phyloP scores from a whole-genome alignment of 345 rosid species.

The Populus davidiana region DNA sequence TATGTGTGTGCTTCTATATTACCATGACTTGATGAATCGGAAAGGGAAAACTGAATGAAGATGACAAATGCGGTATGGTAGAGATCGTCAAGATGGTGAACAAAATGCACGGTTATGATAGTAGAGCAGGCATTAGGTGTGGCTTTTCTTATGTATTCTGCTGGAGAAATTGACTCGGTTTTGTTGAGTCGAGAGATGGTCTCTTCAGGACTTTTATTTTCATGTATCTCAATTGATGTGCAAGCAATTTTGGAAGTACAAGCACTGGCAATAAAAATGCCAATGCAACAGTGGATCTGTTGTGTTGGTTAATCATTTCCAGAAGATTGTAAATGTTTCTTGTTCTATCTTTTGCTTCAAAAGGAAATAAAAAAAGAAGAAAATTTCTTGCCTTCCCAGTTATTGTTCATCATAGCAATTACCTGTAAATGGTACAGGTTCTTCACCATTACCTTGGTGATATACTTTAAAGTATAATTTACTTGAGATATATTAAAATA shows the following conservation, averaged over 20 bases:
- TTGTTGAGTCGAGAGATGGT: neutral
- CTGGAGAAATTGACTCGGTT: neutral
- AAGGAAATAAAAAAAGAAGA: too few relatives aligned
- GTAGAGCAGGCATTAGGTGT: neutral
- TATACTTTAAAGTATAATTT: too few relatives aligned
- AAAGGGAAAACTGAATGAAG: conserved; percentile 33
- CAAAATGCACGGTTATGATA: neutral
- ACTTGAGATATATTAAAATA: too few relatives aligned
- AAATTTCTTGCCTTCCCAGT: too few relatives aligned
- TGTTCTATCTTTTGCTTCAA: neutral
- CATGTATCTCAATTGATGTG: neutral
- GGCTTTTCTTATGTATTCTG: neutral
- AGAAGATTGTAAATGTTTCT: neutral
- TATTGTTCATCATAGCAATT: too few relatives aligned
- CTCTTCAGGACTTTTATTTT: neutral
- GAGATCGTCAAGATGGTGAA: neutral
- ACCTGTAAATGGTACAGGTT: too few relatives aligned
- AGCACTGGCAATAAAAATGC: neutral
- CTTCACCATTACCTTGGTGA: too few relatives aligned
- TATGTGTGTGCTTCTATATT: conserved; percentile 86
- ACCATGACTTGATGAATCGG: conserved; percentile 94
- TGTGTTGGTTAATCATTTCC: neutral
- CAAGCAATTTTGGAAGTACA: conserved; percentile 10
- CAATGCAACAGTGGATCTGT: neutral
- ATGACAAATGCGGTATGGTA: neutral